phyloP scores from a whole-genome alignment of 495 filamentous ascomycete species.

The Cercophora scortea region DNA sequence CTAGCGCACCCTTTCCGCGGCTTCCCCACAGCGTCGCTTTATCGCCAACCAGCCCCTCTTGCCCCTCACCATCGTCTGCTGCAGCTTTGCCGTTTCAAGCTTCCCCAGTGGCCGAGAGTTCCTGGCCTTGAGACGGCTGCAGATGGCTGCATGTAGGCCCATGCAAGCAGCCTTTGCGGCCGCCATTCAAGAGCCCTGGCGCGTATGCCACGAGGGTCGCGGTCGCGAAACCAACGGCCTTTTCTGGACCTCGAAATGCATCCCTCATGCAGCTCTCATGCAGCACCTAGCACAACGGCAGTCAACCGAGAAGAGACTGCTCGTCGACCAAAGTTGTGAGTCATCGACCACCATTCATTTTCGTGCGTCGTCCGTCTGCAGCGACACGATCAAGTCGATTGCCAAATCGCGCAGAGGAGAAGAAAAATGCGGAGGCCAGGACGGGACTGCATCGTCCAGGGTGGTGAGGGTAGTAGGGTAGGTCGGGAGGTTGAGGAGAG shows the following conservation, averaged over 20 bases:
- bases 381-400: slow-evolving; percentile 9
- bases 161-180: slow-evolving; percentile 8
- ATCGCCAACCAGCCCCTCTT: not conserved
- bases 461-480: no score
- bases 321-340: slow-evolving; percentile 3
- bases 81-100: slow-evolving; percentile 10
- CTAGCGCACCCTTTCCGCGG: not conserved
- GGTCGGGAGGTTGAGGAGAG: not conserved
- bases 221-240: slow-evolving; percentile 1
- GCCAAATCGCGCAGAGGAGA: slow-evolving; percentile 10
- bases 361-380: slow-evolving; percentile 9
- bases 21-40: not conserved
- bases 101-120: slow-evolving; percentile 14
- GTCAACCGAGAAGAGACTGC: slow-evolving; percentile 1
- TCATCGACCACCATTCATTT: slow-evolving; percentile 25
- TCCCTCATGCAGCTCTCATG: slow-evolving; percentile 6
- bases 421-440: not conserved
- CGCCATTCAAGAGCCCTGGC: slow-evolving; percentile 21
- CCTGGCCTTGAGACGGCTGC: slow-evolving; percentile 18
- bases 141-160: slow-evolving; percentile 14
- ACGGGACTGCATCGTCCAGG: not conserved
- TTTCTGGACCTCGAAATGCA: slow-evolving; percentile 4
- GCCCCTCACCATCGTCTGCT: slow-evolving; percentile 9
- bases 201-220: slow-evolving; percentile 19
- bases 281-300: slow-evolving; percentile 8